A percentile compares a stretch with the other conserved stretches of the same genome.
These are phyloP conservation scores for Bimuria novae-zelandiae DNA, from an alignment of 2,329 filamentous ascomycete species.

Conservation along the genomic window DNA sequence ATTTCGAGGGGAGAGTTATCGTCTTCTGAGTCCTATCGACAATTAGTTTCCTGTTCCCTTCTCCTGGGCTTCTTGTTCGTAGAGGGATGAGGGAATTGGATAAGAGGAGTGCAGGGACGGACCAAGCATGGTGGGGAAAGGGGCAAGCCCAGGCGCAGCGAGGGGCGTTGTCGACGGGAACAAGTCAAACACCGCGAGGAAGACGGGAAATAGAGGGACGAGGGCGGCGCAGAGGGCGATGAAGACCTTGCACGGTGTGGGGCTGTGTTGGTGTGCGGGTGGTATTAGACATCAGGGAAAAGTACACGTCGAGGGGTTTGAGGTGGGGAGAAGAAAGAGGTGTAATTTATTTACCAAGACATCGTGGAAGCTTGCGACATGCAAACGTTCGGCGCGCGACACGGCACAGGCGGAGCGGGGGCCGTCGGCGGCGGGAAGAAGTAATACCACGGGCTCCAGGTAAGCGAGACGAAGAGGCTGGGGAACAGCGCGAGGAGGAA, in stretches of 20 bases:
- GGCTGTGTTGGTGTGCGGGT: too few relatives aligned
- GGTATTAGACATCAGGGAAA: too few relatives aligned
- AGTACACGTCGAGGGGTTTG: too few relatives aligned
- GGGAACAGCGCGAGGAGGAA: constrained; percentile 59
- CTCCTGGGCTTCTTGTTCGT: background rate
- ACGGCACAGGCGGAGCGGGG: constrained; percentile 25
- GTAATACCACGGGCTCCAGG: constrained; percentile 43
- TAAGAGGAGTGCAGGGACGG: background rate
- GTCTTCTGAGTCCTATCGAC: constrained; percentile 70
- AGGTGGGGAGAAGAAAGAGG: background rate
- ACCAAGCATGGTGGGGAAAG: background rate
- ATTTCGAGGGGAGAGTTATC: constrained; percentile 75
- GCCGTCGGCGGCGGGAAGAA: constrained; percentile 24
- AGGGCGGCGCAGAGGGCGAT: too few relatives aligned
- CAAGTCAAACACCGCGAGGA: too few relatives aligned
- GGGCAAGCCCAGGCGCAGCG: too few relatives aligned
- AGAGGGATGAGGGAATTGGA: background rate
- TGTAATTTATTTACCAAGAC: constrained; percentile 33
- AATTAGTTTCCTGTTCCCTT: background rate
- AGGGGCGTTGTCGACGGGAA: too few relatives aligned
- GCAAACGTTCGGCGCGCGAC: constrained; percentile 34
- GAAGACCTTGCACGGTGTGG: too few relatives aligned
- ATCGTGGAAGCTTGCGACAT: constrained; percentile 29
- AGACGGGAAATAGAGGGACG: too few relatives aligned
- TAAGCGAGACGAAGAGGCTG: constrained; percentile 49